A percentile compares a stretch with the other conserved stretches of the same genome.
These are phyloP conservation scores for Straminergon stramineum DNA, from an alignment of 225 moss, liverwort and hornwort species.

Conservation along the genomic window DNA sequence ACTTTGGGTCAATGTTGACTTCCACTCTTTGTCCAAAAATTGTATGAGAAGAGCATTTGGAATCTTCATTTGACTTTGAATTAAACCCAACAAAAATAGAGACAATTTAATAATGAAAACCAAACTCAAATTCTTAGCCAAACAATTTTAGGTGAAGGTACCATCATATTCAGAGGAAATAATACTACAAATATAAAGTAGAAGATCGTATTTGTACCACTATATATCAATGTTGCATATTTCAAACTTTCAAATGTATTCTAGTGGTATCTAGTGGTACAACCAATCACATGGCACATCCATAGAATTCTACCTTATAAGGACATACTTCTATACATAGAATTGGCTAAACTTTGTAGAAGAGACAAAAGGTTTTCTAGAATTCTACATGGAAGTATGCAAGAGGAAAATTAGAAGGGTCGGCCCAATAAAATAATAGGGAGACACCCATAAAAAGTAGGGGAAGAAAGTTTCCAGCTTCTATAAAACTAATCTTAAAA, in stretches of 20 bases:
- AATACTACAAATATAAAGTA: background rate
- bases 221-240: background rate
- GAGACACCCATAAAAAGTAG: accelerated
- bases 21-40: background rate
- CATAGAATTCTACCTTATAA: background rate
- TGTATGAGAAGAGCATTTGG: accelerated
- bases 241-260: background rate
- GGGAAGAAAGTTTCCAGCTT: background rate
- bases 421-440: background rate
- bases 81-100: background rate
- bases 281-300: accelerated
- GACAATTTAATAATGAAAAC: background rate
- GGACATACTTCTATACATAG: accelerated
- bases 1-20: accelerated
- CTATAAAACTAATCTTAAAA: no score
- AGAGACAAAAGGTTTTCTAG: background rate
- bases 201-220: background rate
- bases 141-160: background rate
- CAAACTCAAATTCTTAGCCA: background rate
- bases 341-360: accelerated
- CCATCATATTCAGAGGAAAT: accelerated
- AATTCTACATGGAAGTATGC: background rate
- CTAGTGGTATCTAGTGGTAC: background rate
- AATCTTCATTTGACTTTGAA: background rate
- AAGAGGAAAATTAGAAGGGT: no score